These are phyloP conservation scores for Cercospora berteroae DNA, from an alignment of 2,329 filamentous ascomycete genomes.

Conservation along the genomic window DNA sequence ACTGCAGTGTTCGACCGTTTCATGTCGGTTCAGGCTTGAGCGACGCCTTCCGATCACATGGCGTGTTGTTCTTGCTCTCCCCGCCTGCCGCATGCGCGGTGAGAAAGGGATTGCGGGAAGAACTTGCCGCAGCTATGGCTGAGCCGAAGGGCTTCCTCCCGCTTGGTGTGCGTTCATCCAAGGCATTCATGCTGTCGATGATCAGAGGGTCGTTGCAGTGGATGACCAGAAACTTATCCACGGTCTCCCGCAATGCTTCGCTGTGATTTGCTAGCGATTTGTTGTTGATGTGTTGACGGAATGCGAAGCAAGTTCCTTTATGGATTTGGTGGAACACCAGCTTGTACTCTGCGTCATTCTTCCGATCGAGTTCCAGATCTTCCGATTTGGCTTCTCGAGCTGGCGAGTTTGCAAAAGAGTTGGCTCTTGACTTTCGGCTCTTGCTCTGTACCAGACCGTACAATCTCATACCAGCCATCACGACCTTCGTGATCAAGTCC, in stretches of 20 bases:
- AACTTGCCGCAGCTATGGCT: conserved; percentile 8
- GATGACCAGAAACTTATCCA: conserved; percentile 48
- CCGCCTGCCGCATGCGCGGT: conserved; percentile 5
- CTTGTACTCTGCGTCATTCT: conserved; percentile 53
- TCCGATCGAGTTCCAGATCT: conserved; percentile 24
- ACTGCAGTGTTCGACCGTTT: not conserved
- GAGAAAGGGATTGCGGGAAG: conserved; percentile 20
- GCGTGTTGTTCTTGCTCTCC: conserved; percentile 22
- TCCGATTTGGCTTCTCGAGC: conserved; percentile 24
- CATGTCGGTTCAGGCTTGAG: not conserved
- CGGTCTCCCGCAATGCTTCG: conserved; percentile 47
- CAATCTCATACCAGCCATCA: conserved; percentile 55
- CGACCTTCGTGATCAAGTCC: conserved; percentile 49
- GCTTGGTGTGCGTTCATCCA: conserved; percentile 33
- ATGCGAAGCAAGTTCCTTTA: conserved; percentile 50
- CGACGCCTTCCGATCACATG: conserved; percentile 8
- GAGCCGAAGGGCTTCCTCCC: conserved; percentile 34
- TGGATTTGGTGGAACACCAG: conserved; percentile 53
- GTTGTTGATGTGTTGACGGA: conserved; percentile 43
- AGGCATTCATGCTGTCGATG: conserved; percentile 2
- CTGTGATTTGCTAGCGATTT: conserved; percentile 42
- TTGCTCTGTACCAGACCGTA: conserved; percentile 49
- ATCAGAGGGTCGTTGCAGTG: conserved; percentile 49
- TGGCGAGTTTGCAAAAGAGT: conserved; percentile 22
- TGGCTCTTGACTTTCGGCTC: conserved; percentile 31